Evolutionary conservation across 345 rosid genomes (phyloP).

Genomic region (Hypericum perforatum): DNA sequence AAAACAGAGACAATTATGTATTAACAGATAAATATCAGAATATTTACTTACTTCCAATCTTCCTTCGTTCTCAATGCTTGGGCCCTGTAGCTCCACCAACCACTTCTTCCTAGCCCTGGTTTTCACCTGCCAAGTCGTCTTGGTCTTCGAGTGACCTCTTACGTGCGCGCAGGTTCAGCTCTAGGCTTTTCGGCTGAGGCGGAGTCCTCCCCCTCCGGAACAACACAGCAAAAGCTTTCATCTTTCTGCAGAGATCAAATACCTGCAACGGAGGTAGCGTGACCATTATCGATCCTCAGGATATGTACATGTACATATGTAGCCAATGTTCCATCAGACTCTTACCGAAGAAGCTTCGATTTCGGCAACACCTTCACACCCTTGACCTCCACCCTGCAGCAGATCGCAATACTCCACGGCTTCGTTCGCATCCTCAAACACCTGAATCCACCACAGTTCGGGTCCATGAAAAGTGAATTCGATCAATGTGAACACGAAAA

Average conservation of each 20-base stretch:
- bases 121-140: slow-evolving; percentile 19
- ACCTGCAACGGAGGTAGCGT: slow-evolving; percentile 35
- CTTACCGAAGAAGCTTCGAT: slow-evolving; percentile 92
- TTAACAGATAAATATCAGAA: no score
- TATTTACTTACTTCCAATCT: no score
- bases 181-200: slow-evolving; percentile 73
- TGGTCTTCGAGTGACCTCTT: slow-evolving; percentile 86
- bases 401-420: slow-evolving; percentile 82
- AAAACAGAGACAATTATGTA: no score
- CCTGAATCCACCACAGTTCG: slow-evolving; percentile 27
- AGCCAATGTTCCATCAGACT: neutral
- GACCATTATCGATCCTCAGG: neutral
- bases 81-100: no score
- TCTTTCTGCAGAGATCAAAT: slow-evolving; percentile 78
- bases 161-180: slow-evolving; percentile 77
- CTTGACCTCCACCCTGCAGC: slow-evolving; percentile 89
- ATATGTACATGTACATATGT: neutral
- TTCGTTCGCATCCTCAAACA: slow-evolving; percentile 86
- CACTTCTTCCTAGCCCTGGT: no score
- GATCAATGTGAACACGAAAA: neutral
- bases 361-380: slow-evolving; percentile 95
- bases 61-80: no score
- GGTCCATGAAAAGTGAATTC: neutral
- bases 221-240: slow-evolving; percentile 72
- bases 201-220: slow-evolving; percentile 85